Evolutionary conservation across 257 asterid genomes (phyloP).

Genomic region (Fraxinus quadrangulata): DNA sequence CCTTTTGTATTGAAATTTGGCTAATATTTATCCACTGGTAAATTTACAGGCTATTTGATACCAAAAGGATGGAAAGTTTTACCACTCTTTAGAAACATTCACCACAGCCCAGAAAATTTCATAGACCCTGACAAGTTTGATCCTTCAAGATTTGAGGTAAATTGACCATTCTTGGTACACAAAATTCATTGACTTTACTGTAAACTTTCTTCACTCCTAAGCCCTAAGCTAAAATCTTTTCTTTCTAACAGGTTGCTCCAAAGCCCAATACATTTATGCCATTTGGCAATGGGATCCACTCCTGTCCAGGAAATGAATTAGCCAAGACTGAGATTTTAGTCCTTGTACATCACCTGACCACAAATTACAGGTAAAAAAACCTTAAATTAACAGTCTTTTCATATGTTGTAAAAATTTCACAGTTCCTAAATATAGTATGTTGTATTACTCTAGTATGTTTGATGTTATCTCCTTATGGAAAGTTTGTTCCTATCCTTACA

Average conservation of each 20-base stretch:
- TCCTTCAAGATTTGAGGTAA: conserved; percentile 98
- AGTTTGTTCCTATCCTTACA: conserved; percentile 42
- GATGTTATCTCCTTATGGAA: conserved; percentile 15
- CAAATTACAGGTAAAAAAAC: conserved; percentile 75
- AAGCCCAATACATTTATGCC: conserved; percentile 95
- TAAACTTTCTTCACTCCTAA: background rate
- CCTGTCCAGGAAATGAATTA: conserved; percentile 96
- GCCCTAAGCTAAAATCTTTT: background rate
- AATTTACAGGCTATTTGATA: conserved; percentile 63
- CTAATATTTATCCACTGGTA: background rate
- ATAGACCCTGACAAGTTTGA: conserved; percentile 92
- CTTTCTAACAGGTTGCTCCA: conserved; percentile 56
- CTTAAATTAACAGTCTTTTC: background rate
- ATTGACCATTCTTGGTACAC: background rate
- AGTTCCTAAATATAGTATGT: conserved; percentile 37
- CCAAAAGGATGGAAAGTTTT: conserved; percentile 98
- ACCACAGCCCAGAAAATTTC: conserved; percentile 85
- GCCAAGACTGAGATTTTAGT: conserved; percentile 93
- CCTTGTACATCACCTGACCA: conserved; percentile 84
- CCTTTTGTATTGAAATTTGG: background rate
- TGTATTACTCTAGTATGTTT: conserved; percentile 34
- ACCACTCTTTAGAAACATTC: conserved; percentile 90
- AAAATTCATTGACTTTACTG: background rate
- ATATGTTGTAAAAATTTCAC: conserved; percentile 3
- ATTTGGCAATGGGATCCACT: conserved; percentile 90